A percentile compares a stretch with the other conserved stretches of the same genome.
phyloP scores from a whole-genome alignment of 176 grass and related monocot genomes.

The Oryza meyeriana region DNA sequence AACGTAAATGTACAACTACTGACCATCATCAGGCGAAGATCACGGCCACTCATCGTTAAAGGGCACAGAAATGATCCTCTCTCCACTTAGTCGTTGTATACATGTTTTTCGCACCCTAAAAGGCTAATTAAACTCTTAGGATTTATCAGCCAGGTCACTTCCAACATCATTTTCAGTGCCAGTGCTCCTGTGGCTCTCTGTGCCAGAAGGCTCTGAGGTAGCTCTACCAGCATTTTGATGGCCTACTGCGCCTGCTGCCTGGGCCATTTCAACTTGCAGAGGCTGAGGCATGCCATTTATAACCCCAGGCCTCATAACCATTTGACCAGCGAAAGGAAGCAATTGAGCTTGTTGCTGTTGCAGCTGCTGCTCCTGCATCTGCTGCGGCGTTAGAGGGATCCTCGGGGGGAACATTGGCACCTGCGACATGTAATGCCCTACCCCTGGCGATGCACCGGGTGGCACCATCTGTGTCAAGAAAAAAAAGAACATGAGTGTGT shows the following conservation, averaged over 20 bases:
- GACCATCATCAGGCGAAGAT: constrained; percentile 38
- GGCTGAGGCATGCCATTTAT: constrained; percentile 57
- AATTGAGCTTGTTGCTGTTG: constrained; percentile 68
- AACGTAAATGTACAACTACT: constrained; percentile 28
- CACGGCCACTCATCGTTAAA: constrained; percentile 42
- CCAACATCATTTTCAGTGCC: constrained; percentile 47
- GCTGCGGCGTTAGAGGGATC: constrained; percentile 67
- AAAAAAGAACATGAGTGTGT: constrained; percentile 20
- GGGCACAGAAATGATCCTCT: constrained; percentile 48
- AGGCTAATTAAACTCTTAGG: not conserved
- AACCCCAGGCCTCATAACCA: constrained; percentile 48
- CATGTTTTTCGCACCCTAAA: constrained; percentile 33
- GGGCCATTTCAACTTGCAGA: constrained; percentile 47
- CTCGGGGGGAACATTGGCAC: constrained; percentile 64
- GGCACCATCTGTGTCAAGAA: constrained; percentile 56
- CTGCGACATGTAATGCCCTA: constrained; percentile 63
- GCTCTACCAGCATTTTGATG: constrained; percentile 33
- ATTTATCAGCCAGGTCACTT: constrained; percentile 33
- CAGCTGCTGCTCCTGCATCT: constrained; percentile 74
- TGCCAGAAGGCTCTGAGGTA: constrained; percentile 31
- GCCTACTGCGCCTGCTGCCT: not conserved
- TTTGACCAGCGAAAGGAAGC: constrained; percentile 55
- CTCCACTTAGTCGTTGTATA: constrained; percentile 34
- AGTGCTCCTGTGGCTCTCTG: constrained; percentile 67
- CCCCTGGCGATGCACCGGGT: constrained; percentile 45